Base-by-base conservation (phyloP, 805 yeast genomes). In the Candida easanensis region DNA sequence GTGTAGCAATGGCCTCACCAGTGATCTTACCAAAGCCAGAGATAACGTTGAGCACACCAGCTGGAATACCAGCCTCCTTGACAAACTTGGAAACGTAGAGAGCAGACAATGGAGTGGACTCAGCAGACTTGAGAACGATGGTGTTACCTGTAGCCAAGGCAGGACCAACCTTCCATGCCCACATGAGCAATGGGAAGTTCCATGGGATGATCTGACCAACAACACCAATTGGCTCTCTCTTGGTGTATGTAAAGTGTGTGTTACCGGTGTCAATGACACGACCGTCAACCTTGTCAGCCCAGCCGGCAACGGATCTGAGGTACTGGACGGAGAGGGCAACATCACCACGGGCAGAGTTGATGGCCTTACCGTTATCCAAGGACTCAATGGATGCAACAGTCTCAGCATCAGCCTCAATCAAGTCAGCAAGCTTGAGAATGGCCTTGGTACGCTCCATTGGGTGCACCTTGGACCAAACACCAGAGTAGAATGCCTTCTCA, bases 191-290 rank as follows among this genome's bases (percentile, higher is more conserved):
- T 50, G 97, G 97, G 80, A 88, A 90, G 72, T 90, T 90, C 97
- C 97, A 90, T 56, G 97, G 97, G 54, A 90, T 89, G 61, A 90
- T 86, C 67, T 88, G 95, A 46, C 96, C 97, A 65, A 95, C 88
- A 36, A 90, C 97, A 63, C 97, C 97, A 58, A 87, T 71, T 46
- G 97, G 96, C 68, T 89, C 96, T 66, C 84, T 84, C 65, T 81
- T 79, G 52, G 91, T 82, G 69, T 83, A 88, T 49, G 79, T 78
- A 64, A 89, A 80, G 66, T 86, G 87, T 38, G 79, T 69, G 45
- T 68, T 64, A 49, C 90, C 91, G 38, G 95, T 82, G 64, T 87
- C 87, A 45, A 87, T 76, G 45, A 82, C 66, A 52, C 80, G 74
- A 56, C 96, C 97, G 53, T 73, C 76, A 52, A 86, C 69, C 73